Evolutionary conservation across 106 monocot genomes (phyloP), one percentile per base, ranked within the genome.

Genomic region (Allium sativum): DNA sequence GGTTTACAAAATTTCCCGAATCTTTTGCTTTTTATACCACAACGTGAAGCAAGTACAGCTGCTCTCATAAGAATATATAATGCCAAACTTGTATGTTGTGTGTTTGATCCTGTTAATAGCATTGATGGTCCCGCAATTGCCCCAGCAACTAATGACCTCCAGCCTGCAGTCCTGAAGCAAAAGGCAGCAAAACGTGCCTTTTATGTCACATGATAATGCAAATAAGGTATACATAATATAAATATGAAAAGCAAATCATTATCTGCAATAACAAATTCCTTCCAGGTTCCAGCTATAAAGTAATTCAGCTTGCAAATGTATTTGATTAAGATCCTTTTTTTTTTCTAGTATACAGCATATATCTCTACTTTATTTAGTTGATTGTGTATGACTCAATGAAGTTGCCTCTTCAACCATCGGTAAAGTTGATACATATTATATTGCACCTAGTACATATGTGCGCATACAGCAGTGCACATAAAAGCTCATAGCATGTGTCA

Each of bases 101-200:
- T 98, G 98, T 54, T 98, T 82, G 21, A 82, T 59, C 98, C 98
- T 31, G 98, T 88, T 62, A 98, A 65, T 59, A 98, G 92, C 92
- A 98, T 82, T 9, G 96, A 91, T 14, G 96, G 91, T 47, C 96
- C 96, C 44, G 96, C 96, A 62, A 85, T 45, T 60, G 76, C 65
- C n/a, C 96, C 96, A 18, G 96, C 96, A 57, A 96, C 44, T 12
- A 96, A 71, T 59, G 96, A 61, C 70, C 96, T 84, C 96, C 96
- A 96, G 48, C 65, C 79, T 80, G 82, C 86, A 65, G 96, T 96
- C 72, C 96, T 96, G 77, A 64, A 74, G 14, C 48, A 65, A 62
- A 45, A 84, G 10, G 17, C 3, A 44, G 22, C 12, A 68, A 18
- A 62, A 21, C 46, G 22, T 65, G 15, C 14, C 40, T 52, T 16